phyloP scores from a whole-genome alignment of 345 rosid species.

The Lumnitzera littorea region DNA sequence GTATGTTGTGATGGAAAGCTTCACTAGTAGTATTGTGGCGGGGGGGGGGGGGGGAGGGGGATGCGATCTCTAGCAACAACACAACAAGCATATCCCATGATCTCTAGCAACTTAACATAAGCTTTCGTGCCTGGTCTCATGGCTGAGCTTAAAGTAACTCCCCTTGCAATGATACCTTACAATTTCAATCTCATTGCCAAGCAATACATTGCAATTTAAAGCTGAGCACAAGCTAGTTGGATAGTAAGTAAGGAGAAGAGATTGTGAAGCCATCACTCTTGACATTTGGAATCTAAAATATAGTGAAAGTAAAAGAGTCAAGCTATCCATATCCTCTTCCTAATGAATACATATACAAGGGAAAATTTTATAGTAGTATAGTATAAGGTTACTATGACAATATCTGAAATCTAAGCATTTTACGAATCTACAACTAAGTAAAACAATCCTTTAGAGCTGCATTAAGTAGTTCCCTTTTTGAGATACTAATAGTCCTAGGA shows the following conservation, averaged over 20 bases:
- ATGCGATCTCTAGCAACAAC: no score
- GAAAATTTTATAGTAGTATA: constrained; percentile 5
- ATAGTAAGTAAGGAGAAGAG: constrained; percentile 44
- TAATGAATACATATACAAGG: neutral
- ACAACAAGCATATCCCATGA: no score
- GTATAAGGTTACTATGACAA: constrained; percentile 1
- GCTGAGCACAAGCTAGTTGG: no score
- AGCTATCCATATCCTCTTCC: neutral
- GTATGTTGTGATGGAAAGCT: no score
- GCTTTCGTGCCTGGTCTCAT: no score
- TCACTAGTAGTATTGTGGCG: no score
- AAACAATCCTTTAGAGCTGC: neutral
- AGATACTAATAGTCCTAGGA: neutral
- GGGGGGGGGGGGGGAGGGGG: fast-evolving
- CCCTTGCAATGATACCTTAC: no score
- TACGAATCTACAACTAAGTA: neutral
- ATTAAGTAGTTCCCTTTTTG: neutral
- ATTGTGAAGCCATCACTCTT: constrained; percentile 61
- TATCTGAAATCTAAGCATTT: no score
- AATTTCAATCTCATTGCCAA: no score
- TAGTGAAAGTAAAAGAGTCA: constrained; percentile 4
- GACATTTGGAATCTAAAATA: constrained; percentile 77
- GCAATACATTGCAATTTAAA: no score
- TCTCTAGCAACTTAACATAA: no score
- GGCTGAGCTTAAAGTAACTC: no score